Evolutionary conservation across 164 flowering plant species (phyloP), one percentile per base, ranked within the genome.

Genomic region (Vitis rotundifolia): DNA sequence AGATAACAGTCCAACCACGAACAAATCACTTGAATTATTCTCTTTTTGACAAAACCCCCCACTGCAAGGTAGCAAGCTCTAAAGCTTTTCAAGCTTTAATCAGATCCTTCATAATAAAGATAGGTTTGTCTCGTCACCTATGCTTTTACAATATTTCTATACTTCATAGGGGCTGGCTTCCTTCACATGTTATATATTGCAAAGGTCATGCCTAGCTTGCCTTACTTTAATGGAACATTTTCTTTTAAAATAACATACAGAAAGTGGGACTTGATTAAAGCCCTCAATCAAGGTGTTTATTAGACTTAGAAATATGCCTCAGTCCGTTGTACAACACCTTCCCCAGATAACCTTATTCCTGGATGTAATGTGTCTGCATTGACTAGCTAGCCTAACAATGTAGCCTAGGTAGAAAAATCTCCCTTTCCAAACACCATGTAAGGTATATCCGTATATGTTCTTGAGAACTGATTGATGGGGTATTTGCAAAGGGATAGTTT

Each of bases 1-100:
- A 67, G 68, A 60, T 54, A 72, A 74, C 68, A 75, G 61, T 64
- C 71, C 66, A 75, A 75, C 74, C 58, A 56, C 61, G 61, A 63
- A 31, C 61, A 19, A 57, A 37, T 59, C 7, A 47, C 55, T 66
- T 66, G 50, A n/a, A 60, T 66, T 66, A 67, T 69, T 61, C 70
- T 61, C 47, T 1, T 22, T 61, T 71, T 64, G 73, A 68, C 68
- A 74, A 63, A 67, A 71, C 13, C 57, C 51, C 63, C 68, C 78
- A 57, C 54, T 70, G 26, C 26, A 22, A 22, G 26, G 26, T 22
- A 70, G 67, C 74, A 56, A 31, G 18, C 51, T 51, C n/a, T 11
- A 66, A 50, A n/a, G 11, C 26, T 11, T 71, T 62, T 47, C 64
- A 58, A 52, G 15, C 56, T 59, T 49, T 11, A 13, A 26, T 59